Base-by-base conservation (phyloP, 1,139 yeast species). In the Hemisphaericaspora xylanilytica region DNA sequence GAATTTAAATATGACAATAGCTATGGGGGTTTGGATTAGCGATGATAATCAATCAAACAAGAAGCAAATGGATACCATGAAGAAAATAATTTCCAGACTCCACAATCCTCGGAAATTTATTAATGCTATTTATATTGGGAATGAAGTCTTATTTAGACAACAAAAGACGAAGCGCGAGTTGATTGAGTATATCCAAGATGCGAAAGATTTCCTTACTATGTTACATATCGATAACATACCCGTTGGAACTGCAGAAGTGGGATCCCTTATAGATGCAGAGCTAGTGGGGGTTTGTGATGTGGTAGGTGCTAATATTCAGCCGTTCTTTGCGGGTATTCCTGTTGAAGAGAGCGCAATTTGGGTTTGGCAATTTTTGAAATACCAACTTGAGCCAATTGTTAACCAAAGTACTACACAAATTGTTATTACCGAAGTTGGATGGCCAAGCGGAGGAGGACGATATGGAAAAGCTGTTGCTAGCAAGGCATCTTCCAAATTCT, bases 1-100 rank as follows among this genome's bases (percentile, higher is more conserved):
- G 40, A 62, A 71, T 16, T 55, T 81, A 30, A 71, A 80, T 46
- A 67, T 82, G 70, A 74, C 81, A 0, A 54, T 84, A 21, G 62
- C 85, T 0, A 55, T 82, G 53, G 89, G 89, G 0, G 74, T 83
- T 2, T 80, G 85, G 85, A 74, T 81, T 31, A 79, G 81, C 1
- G 40, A 49, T 0, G 64, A 75, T 52, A 63, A 66, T 9, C 55
- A 57, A 1, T 58, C 63, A 2, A 74, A 79, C 38, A 45, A 56
- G 14, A 52, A 54, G 3, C 83, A 80, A 44, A 50, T 78, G 33
- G 50, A 59, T 3, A 63, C 59, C 6, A 67, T 80, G 69, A 67
- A 74, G 50, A 39, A 51, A 4, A 47, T 78, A 0, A 49, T 83
- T 22, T 45, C 44, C 4, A 58, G 55, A 18, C 77, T 73, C 47